phyloP scores from a whole-genome alignment of 768 basidiomycete species.

The Suillus spraguei region DNA sequence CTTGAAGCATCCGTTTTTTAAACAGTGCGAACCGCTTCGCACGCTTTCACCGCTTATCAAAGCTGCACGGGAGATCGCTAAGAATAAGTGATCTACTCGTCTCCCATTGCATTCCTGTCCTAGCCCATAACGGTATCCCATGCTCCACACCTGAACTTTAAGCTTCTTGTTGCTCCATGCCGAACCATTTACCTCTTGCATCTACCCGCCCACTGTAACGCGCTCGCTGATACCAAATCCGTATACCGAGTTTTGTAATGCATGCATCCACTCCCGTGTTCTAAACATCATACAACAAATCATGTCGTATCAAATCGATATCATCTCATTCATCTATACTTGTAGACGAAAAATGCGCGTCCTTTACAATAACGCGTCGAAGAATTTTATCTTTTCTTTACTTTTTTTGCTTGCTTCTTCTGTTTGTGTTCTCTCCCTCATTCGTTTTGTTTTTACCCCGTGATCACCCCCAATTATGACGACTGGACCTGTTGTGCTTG shows the following conservation, averaged over 20 bases:
- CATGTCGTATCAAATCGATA: slow-evolving; percentile 4
- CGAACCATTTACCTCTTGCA: slow-evolving; percentile 25
- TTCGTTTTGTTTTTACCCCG: neutral
- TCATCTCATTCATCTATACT: slow-evolving; percentile 2
- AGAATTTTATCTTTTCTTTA: slow-evolving; percentile 1
- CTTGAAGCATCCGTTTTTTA: slow-evolving; percentile 83
- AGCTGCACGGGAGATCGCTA: slow-evolving; percentile 85
- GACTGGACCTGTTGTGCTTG: neutral
- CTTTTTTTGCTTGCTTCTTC: neutral
- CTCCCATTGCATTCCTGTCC: neutral
- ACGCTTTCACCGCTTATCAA: slow-evolving; percentile 91
- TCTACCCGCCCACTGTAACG: slow-evolving; percentile 15
- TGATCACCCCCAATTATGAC: neutral
- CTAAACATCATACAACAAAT: slow-evolving; percentile 3
- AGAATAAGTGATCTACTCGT: slow-evolving; percentile 43
- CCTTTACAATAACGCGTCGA: neutral
- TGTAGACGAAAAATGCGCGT: slow-evolving; percentile 9
- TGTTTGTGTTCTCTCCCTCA: neutral
- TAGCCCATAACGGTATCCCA: neutral
- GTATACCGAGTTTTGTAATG: slow-evolving; percentile 13
- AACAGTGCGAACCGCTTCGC: slow-evolving; percentile 81
- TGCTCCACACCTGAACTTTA: slow-evolving; percentile 3
- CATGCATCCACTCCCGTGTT: slow-evolving; percentile 8
- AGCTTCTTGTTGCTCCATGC: slow-evolving; percentile 14
- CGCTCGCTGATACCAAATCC: slow-evolving; percentile 10